Conservation (phyloP, 2,329 filamentous ascomycete genomes). For the Ceratocystis cacaofunesta region DNA sequence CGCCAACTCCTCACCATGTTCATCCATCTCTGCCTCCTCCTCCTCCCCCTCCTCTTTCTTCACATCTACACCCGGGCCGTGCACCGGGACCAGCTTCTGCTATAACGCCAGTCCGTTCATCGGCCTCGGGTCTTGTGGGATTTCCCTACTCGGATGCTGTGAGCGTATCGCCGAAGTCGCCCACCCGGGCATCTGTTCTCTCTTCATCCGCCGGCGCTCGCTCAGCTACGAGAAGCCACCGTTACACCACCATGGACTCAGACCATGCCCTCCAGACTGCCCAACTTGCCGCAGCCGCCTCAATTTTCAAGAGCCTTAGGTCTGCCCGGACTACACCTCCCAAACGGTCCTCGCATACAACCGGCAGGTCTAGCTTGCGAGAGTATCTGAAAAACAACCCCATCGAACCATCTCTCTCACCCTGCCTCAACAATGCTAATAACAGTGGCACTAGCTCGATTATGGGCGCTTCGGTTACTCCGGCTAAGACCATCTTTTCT, state of each 20-base stretch:
- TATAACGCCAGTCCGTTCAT: background rate
- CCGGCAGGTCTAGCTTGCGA: conserved; percentile 6
- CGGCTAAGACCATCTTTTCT: background rate
- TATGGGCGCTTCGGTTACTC: background rate
- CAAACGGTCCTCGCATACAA: background rate
- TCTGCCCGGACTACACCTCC: background rate
- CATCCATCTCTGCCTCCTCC: background rate
- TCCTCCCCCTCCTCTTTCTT: background rate
- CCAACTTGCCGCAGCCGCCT: conserved; percentile 10
- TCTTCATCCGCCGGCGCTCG: background rate
- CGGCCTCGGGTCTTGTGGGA: background rate
- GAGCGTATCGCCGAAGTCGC: conserved; percentile 2
- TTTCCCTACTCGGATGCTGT: background rate
- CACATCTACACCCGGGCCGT: background rate
- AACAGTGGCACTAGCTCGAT: background rate
- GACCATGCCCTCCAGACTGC: conserved; percentile 9
- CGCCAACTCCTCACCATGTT: background rate
- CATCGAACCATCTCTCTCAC: background rate
- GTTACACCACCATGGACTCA: conserved; percentile 13
- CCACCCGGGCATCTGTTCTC: background rate
- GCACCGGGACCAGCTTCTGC: background rate
- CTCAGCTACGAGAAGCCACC: background rate
- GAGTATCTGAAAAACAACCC: conserved; percentile 6
- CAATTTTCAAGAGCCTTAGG: conserved; percentile 9
- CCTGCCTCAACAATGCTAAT: background rate